These are phyloP conservation scores for Bondarzewia mesenterica DNA, from an alignment of 1,284 basidiomycete genomes.

Conservation along the genomic window DNA sequence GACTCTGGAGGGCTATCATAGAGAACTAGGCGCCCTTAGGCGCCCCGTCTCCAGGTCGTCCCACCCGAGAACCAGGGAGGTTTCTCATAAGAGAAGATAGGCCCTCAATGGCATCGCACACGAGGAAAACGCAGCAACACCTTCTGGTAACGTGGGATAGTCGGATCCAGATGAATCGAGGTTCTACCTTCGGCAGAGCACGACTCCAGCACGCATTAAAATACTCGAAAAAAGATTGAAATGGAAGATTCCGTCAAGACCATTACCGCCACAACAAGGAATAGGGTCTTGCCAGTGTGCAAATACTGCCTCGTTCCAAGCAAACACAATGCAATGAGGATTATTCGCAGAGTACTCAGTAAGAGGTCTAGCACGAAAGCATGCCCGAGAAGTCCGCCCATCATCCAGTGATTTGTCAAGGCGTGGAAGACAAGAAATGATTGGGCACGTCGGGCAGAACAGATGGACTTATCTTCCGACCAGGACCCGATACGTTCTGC, in stretches of 20 bases:
- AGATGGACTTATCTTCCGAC: background rate
- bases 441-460: conserved; percentile 1
- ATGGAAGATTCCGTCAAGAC: no score
- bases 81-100: no score
- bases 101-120: no score
- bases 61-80: background rate
- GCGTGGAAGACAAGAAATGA: background rate
- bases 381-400: background rate
- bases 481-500: background rate
- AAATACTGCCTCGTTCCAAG: background rate
- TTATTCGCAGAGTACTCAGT: background rate
- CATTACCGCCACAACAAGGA: background rate
- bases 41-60: background rate
- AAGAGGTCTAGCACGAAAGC: background rate
- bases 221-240: no score
- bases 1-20: background rate
- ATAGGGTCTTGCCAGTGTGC: background rate
- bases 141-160: no score
- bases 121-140: no score
- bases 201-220: no score
- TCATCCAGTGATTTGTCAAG: background rate
- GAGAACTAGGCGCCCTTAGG: background rate
- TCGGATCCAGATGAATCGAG: no score
- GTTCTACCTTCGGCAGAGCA: no score
- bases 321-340: background rate